Evolutionary conservation across 2,329 filamentous ascomycete genomes (phyloP).

Genomic region (Diplodia intermedia): DNA sequence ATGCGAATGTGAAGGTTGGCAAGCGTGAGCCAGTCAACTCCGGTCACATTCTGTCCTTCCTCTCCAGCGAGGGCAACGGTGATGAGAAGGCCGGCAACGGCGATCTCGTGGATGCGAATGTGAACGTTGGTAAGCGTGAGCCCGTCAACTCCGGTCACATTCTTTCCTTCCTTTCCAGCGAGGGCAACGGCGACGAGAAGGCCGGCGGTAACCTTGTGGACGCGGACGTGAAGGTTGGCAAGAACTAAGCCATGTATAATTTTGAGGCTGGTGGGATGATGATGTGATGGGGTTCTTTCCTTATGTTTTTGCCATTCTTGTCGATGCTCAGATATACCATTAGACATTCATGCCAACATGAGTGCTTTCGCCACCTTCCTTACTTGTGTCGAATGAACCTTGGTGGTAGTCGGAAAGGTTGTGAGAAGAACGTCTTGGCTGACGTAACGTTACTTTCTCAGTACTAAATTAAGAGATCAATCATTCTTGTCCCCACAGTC

Average conservation of each 20-base stretch:
- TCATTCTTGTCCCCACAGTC: constrained; percentile 1
- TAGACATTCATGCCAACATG: not conserved
- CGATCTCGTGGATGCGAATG: not conserved
- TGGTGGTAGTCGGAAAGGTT: not conserved
- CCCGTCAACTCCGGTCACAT: constrained; percentile 8
- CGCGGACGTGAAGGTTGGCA: not conserved
- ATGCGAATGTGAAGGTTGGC: not conserved
- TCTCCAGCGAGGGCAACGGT: not conserved
- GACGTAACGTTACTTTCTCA: not conserved
- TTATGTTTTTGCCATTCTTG: constrained; percentile 1
- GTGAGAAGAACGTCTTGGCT: not conserved
- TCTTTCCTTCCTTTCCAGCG: not conserved
- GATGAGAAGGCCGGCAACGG: constrained; percentile 4
- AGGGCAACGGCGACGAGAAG: constrained; percentile 11
- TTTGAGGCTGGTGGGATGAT: not conserved
- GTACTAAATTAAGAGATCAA: constrained; percentile 16
- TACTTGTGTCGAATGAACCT: not conserved
- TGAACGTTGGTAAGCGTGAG: constrained; percentile 6
- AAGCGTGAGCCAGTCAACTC: constrained; percentile 12
- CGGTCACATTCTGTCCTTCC: constrained; percentile 4
- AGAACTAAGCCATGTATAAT: not conserved
- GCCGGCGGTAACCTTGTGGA: not conserved
- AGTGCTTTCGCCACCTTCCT: not conserved
- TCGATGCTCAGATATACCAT: constrained; percentile 5
- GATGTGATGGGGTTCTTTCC: not conserved